Evolutionary conservation across 179 eudicot genomes (phyloP).

Genomic region (Patellifolia procumbens): DNA sequence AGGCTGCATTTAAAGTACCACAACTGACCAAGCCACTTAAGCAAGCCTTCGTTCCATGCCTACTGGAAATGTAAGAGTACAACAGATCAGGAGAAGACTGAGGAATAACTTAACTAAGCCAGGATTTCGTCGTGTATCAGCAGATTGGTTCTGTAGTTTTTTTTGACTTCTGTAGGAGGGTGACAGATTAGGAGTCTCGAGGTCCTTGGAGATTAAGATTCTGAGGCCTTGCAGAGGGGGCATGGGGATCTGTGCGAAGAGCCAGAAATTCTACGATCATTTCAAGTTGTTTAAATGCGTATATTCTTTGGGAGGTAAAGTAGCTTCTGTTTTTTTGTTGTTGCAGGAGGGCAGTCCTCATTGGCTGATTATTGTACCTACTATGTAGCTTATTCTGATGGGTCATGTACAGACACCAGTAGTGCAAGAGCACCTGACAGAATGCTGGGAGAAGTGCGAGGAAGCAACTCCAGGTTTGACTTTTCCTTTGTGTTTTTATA

Average conservation of each 20-base stretch:
- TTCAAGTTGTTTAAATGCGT: neutral
- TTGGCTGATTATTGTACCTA: constrained; percentile 98
- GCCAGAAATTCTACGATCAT: neutral
- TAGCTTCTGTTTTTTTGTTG: constrained; percentile 15
- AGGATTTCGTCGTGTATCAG: neutral
- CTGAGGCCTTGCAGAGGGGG: no score
- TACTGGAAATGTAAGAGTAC: neutral
- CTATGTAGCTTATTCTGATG: constrained; percentile 96
- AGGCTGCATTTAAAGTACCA: neutral
- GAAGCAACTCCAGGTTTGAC: constrained; percentile 78
- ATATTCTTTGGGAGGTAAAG: neutral
- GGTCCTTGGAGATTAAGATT: neutral
- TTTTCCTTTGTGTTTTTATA: neutral
- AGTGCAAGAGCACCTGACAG: constrained; percentile 95
- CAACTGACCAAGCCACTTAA: neutral
- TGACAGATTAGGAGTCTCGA: neutral
- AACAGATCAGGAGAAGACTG: neutral
- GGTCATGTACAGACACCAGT: constrained; percentile 89
- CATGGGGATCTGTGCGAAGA: neutral
- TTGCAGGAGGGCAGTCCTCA: constrained; percentile 97
- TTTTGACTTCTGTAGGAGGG: neutral
- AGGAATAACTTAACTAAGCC: neutral
- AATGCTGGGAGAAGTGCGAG: constrained; percentile 96
- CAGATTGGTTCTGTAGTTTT: neutral
- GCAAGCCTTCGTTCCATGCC: neutral